Base-by-base conservation (phyloP, 257 asterid genomes). In the Ehretia macrophylla region DNA sequence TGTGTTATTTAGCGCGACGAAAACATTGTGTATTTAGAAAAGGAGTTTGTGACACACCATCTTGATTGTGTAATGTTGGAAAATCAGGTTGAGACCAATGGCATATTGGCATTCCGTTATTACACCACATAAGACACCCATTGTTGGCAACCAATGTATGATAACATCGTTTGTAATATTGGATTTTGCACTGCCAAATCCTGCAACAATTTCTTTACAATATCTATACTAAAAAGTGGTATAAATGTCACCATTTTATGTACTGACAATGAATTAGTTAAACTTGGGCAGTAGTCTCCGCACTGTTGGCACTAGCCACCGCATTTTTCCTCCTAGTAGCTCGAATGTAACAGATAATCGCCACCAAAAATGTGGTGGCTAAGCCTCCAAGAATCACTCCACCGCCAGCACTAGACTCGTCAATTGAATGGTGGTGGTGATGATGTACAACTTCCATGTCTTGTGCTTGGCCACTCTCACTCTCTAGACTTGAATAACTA, bases 281-380 rank as follows among this genome's bases (percentile, higher is more conserved):
- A 22, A 64, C 70, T 45, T 32, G 37, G 59, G 58, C 14, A 61
- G 32, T 18, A 56, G 56, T 63, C n/a, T 8, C 67, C 11, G 35
- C 59, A 21, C 1, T 47, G 59, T 52, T 52, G 35, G 21, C 38
- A 52, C 38, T 20, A 52, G 1, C 27, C 17, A 27, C 35, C 20
- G 39, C 13, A 8, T 0, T 22, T 11, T 73, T 78, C 50, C 87
- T 79, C 58, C 81, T 59, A 16, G 94, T 85, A 3, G 75, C 94
- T 39, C 96, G 78, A n/a, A 87, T 79, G 35, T 85, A 87, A 60
- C 85, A 83, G 51, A 67, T 60, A 55, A 85, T 64, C 32, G 88
- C 83, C 67, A 65, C 79, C 60, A 82, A 55, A 20, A 87, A 85
- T 21, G 77, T 50, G 48, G 70, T 59, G 37, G 70, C 80, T 59